A percentile compares a stretch with the other conserved stretches of the same genome.
phyloP scores from a whole-genome alignment of 495 filamentous ascomycete species.

The Neurospora sp. region DNA sequence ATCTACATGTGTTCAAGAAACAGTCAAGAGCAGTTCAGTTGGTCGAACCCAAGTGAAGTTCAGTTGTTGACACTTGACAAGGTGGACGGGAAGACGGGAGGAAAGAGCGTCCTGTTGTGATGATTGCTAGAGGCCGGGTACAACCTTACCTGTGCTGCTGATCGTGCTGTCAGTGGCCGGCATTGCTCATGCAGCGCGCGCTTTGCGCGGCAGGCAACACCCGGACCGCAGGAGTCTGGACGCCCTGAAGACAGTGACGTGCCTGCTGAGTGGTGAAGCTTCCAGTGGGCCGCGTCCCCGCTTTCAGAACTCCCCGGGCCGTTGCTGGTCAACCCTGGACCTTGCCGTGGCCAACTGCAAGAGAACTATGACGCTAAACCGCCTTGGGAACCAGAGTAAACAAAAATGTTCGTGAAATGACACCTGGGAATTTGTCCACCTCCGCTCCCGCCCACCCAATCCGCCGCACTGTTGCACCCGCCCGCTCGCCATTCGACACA shows the following conservation, averaged over 20 bases:
- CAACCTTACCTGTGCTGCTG: too few relatives aligned
- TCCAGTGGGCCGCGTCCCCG: background rate
- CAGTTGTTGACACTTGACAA: background rate
- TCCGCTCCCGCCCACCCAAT: background rate
- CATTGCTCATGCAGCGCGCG: background rate
- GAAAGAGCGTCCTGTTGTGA: background rate
- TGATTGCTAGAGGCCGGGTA: too few relatives aligned
- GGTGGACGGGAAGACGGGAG: background rate
- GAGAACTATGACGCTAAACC: constrained; percentile 11
- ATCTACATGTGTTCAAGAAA: background rate
- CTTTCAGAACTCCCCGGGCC: background rate
- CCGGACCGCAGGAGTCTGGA: background rate
- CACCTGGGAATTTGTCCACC: constrained; percentile 15
- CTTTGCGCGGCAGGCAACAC: background rate
- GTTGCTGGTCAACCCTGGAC: constrained; percentile 8
- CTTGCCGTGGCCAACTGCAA: background rate
- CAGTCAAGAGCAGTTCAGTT: background rate
- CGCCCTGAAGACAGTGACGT: background rate
- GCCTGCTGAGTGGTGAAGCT: constrained; percentile 3
- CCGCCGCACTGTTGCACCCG: background rate
- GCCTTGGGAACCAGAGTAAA: constrained; percentile 20
- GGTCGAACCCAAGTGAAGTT: background rate
- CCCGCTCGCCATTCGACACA: background rate
- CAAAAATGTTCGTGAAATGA: constrained; percentile 13
- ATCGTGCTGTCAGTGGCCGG: background rate